Base-by-base conservation (phyloP, 768 basidiomycete species). In the Royoungia palumana region DNA sequence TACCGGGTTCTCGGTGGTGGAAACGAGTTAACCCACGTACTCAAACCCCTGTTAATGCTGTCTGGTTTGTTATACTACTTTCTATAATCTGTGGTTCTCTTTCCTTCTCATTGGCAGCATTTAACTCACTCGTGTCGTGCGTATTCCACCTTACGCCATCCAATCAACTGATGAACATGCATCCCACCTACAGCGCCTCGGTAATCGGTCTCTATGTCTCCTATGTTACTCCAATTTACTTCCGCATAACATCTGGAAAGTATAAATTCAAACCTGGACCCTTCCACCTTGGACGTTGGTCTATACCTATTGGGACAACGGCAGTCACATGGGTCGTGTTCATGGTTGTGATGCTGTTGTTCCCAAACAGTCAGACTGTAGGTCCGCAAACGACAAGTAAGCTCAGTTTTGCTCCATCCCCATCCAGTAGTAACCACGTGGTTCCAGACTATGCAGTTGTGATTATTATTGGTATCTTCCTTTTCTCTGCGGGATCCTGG, bases 1-100 rank as follows among this genome's bases (percentile, higher is more conserved):
- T 71, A 7, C 72, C 72, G 4, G 70, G 70, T 11, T 72, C 72
- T 2, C 59, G 60, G 20, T 70, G 60, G 62, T 70, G 67, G 68
- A 70, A 69, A 45, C 55, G 58, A 47, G 53, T 72, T 41, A 70
- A 72, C 46, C 55, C 32, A 1, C 41, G 44, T 14, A 70, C 68
- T 1, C 59, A 61, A 34, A 71, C 65, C 10, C 74, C 73, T 0
- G 64, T 71, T 12, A 69, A 71, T 44, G 69, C 70, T 13, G 69
- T 72, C n/a, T 71, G 72, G 72, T 62, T 72, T 42, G 69, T 70
- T 17, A 62, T 68, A 56, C 19, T 48, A 3, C 41, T 58, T 30
- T 66, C 71, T 35, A 62, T 51, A 19, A 51, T 61, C 25, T 62
- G 69, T 27, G 68, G 70, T n/a, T 32, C 62, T 2, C 54, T 72